These are phyloP conservation scores for Capsicum pubescens DNA, from an alignment of 257 asterid genomes.

Conservation along the genomic window DNA sequence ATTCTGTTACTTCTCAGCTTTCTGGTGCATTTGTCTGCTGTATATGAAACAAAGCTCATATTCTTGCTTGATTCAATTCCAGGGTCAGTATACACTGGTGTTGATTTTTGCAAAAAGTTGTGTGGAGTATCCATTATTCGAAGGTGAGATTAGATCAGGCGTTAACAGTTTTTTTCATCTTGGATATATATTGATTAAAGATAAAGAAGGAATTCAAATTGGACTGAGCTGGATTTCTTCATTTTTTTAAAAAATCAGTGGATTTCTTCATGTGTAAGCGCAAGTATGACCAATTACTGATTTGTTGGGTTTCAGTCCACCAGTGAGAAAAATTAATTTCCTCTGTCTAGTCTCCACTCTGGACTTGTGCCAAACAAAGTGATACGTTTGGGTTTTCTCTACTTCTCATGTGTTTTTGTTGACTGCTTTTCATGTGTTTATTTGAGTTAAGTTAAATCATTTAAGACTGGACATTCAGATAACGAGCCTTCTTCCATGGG, in stretches of 20 bases:
- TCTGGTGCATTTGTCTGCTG: conserved; percentile 10
- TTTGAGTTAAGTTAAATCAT: background rate
- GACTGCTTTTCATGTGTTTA: background rate
- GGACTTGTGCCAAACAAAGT: conserved; percentile 16
- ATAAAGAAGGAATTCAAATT: background rate
- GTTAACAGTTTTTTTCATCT: background rate
- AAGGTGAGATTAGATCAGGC: conserved; percentile 61
- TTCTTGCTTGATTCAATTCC: conserved; percentile 40
- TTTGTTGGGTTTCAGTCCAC: conserved; percentile 13
- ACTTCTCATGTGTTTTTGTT: background rate
- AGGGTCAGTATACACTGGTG: conserved; percentile 92
- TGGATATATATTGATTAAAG: background rate
- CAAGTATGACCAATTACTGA: background rate
- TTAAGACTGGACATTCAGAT: background rate
- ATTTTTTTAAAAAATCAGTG: background rate
- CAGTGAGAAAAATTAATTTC: background rate
- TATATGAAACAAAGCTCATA: conserved; percentile 26
- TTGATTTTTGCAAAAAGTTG: conserved; percentile 98
- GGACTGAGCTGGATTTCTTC: background rate
- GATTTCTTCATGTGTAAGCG: background rate
- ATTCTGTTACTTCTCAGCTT: conserved; percentile 6
- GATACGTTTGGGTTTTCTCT: background rate
- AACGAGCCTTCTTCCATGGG: background rate
- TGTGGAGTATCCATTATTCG: conserved; percentile 97
- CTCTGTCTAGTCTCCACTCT: conserved; percentile 6